A percentile compares a stretch with the other conserved stretches of the same genome.
These are phyloP conservation scores for Verticillium nonalfalfae DNA, from an alignment of 2,329 filamentous ascomycete genomes.

Conservation along the genomic window DNA sequence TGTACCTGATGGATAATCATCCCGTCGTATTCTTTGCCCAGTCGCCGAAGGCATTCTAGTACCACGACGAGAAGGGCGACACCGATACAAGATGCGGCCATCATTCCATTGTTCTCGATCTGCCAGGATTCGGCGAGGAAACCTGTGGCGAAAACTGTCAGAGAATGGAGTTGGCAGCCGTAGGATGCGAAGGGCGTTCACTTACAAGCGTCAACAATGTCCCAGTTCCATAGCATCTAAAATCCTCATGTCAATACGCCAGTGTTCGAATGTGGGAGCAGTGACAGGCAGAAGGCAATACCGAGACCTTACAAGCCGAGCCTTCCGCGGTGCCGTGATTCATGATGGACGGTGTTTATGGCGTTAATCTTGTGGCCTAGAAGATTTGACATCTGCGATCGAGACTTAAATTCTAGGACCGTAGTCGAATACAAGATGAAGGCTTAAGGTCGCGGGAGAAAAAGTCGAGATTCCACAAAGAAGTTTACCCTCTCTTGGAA, in stretches of 20 bases:
- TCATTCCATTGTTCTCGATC: constrained; percentile 29
- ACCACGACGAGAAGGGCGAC: constrained; percentile 30
- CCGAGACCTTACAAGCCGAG: constrained; percentile 23
- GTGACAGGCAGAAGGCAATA: constrained; percentile 8
- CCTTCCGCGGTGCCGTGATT: constrained; percentile 11
- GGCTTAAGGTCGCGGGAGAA: not conserved
- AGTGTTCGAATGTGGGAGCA: not conserved
- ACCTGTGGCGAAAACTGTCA: constrained; percentile 11
- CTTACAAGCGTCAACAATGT: constrained; percentile 30
- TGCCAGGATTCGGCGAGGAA: constrained; percentile 34
- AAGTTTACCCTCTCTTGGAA: not conserved
- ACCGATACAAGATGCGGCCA: constrained; percentile 36
- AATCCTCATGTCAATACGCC: not conserved
- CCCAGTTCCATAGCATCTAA: constrained; percentile 39
- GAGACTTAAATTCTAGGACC: too few species aligned
- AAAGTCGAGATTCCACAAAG: too few species aligned
- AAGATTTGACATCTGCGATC: too few species aligned
- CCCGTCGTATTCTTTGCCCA: constrained; percentile 34
- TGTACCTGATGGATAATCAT: constrained; percentile 31
- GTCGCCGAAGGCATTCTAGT: constrained; percentile 30
- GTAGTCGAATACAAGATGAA: not conserved
- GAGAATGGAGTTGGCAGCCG: not conserved
- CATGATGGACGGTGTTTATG: constrained; percentile 10
- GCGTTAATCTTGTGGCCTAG: too few species aligned
- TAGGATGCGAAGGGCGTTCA: too few species aligned